Base-by-base conservation (phyloP, 768 basidiomycete species). In the Gloeopeniophorella convolvens region DNA sequence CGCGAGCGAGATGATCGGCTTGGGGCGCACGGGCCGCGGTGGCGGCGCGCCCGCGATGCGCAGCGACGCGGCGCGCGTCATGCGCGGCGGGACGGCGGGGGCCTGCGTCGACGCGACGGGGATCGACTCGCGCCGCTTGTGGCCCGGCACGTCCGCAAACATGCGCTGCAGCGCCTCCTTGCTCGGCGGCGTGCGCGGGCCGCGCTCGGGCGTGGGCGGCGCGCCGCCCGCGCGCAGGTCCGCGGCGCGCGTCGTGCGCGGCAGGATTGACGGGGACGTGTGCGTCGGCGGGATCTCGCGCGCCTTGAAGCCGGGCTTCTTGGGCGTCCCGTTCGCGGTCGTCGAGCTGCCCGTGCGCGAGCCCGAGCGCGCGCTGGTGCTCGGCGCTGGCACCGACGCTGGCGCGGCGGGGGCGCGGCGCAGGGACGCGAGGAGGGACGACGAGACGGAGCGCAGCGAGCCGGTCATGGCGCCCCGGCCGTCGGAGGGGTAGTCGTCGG, bases 61-160 rank as follows among this genome's bases (percentile, higher is more conserved):
- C 47, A 90, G 67, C 10, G 84, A 73, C 2, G 88, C 83, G 3
- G 89, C 86, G 26, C 79, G 78, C 1, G 85, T 83, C 82, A 89
- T 80, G 35, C 85, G 71, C 1, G 89, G 89, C 0, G 82, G 76
- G 36, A 89, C 79, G 3, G 63, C 62, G 5, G 89, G 89, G 2
- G 89, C 77, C 13, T 80, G 80, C 18, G 83, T 88, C 18, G 82
- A 85, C 12, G 88, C 82, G 8, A 92, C 89, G 0, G 69, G 49
- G 43, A 92, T 86, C 6, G 75, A 77, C 56, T 72, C 78, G 0
- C 73, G 41, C 13, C 89, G 83, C 61, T 89, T 89, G 65, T 92
- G 89, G 0, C 89, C 89, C 0, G 89, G 89, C 3, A 90, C 81
- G 54, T 86, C 82, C 20, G 76, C 75, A 63, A 90, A 92, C 12